These are phyloP conservation scores for Kwoniella mangroviensis DNA, from an alignment of 768 basidiomycete genomes.

Conservation along the genomic window DNA sequence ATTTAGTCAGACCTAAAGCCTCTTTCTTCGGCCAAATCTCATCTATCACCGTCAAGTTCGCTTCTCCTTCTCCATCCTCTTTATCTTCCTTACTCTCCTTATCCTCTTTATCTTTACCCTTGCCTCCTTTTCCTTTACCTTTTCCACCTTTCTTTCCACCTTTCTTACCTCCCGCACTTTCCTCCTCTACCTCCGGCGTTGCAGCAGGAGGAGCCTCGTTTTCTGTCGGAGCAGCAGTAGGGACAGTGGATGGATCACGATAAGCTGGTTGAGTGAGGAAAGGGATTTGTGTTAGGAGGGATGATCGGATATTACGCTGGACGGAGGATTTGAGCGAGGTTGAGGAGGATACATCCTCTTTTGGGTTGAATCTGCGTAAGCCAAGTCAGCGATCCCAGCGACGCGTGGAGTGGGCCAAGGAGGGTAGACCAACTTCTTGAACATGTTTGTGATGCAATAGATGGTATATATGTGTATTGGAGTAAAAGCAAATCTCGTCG, in stretches of 20 bases:
- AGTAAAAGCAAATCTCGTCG: neutral
- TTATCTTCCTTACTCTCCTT: conserved; percentile 30
- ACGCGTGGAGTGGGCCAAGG: neutral
- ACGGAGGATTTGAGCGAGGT: conserved; percentile 92
- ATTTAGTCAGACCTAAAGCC: conserved; percentile 87
- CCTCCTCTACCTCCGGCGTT: conserved; percentile 32
- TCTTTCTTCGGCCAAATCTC: conserved; percentile 99
- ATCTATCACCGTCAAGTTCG: conserved; percentile 72
- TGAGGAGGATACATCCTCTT: conserved; percentile 81
- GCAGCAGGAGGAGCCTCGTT: conserved; percentile 20
- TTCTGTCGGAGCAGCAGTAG: conserved; percentile 3
- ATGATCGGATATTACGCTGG: conserved; percentile 82
- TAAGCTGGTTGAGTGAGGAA: conserved; percentile 54
- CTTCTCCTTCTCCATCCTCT: conserved; percentile 54
- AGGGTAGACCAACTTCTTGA: conserved; percentile 55
- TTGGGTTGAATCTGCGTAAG: conserved; percentile 60
- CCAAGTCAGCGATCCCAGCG: conserved; percentile 17
- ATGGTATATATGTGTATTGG: neutral
- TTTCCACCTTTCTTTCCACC: conserved; percentile 21
- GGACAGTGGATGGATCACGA: conserved; percentile 63
- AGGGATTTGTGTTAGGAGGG: conserved; percentile 75
- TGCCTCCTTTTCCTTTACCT: conserved; percentile 27
- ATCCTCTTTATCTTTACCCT: conserved; percentile 30
- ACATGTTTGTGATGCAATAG: conserved; percentile 49
- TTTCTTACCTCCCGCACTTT: conserved; percentile 24